Base-by-base conservation (phyloP, 768 basidiomycete species). In the Steccherinum ochraceum region DNA sequence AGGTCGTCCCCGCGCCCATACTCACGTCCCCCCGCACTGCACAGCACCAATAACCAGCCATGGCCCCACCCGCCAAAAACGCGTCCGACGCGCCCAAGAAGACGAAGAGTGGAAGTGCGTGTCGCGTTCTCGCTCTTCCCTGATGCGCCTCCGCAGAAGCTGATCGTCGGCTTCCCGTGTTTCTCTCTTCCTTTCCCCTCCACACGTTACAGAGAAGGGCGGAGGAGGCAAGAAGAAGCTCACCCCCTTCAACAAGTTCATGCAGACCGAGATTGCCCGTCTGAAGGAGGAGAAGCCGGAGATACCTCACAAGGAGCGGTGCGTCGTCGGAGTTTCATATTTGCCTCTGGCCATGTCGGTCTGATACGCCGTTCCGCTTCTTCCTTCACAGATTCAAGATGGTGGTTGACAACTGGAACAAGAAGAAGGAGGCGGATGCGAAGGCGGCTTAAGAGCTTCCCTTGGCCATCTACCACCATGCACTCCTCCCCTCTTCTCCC, bases 341-440 rank as follows among this genome's bases (percentile, higher is more conserved):
- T 48, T 52, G 40, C 18, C 21, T 21, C 21, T 42, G 42, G 48
- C 25, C 39, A 54, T n/a, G n/a, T n/a, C n/a, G n/a, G n/a, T n/a
- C n/a, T n/a, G n/a, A n/a, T n/a, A n/a, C n/a, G n/a, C n/a, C n/a
- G n/a, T 51, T 49, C 42, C n/a, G 49, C 47, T 48, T 21, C 48
- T 35, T 20, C 24, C 16, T 35, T 35, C 16, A 16, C 43, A 65
- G 64, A 54, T 65, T 90, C 71, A 89, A 85, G 67, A 57, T 75
- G 47, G 87, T 87, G 16, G 84, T 87, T 1, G 56, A 79, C 43
- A 89, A 89, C 70, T 90, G 87, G 87, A 87, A 86, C 67, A 79
- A 73, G 56, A 75, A 84, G 46, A 81, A 80, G 61, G 83, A 85
- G 64, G 85, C 86, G 59, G 78, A 80, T 19, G 18, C 35, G 11